These are phyloP conservation scores for Nymphaea colorata DNA, from an alignment of 164 flowering plant genomes.

Conservation along the genomic window DNA sequence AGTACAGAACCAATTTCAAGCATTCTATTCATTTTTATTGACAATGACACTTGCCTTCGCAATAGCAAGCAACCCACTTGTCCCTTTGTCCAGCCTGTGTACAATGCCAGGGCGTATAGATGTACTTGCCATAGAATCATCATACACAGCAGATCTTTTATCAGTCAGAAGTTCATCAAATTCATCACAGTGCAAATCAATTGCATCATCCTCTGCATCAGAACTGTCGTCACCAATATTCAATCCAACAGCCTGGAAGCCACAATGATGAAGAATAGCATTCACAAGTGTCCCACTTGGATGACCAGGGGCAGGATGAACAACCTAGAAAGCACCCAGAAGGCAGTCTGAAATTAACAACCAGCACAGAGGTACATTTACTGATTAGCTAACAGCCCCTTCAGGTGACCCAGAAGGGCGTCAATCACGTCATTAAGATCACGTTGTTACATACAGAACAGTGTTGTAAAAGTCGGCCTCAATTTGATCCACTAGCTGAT, in stretches of 20 bases:
- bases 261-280: slow-evolving; percentile 85
- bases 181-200: slow-evolving; percentile 25
- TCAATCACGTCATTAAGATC: too few relatives aligned
- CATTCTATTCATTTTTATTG: not conserved
- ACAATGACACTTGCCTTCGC: slow-evolving; percentile 58
- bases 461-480: too few relatives aligned
- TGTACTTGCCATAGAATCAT: slow-evolving; percentile 13
- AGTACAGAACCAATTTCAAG: too few relatives aligned
- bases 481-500: too few relatives aligned
- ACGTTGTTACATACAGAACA: too few relatives aligned
- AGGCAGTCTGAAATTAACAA: not conserved
- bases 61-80: slow-evolving; percentile 93
- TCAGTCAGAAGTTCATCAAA: slow-evolving; percentile 10
- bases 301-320: slow-evolving; percentile 99
- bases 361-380: not conserved
- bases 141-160: slow-evolving; percentile 11
- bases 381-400: not conserved
- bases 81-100: slow-evolving; percentile 94
- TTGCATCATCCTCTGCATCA: slow-evolving; percentile 43
- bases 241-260: slow-evolving; percentile 40
- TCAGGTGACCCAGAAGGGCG: too few relatives aligned
- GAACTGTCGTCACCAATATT: slow-evolving; percentile 22
- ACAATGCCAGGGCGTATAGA: slow-evolving; percentile 94
- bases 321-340: slow-evolving; percentile 44
- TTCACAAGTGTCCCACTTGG: slow-evolving; percentile 87